Conservation (phyloP, 305 asterid genomes). For the Ilex paraguariensis region DNA sequence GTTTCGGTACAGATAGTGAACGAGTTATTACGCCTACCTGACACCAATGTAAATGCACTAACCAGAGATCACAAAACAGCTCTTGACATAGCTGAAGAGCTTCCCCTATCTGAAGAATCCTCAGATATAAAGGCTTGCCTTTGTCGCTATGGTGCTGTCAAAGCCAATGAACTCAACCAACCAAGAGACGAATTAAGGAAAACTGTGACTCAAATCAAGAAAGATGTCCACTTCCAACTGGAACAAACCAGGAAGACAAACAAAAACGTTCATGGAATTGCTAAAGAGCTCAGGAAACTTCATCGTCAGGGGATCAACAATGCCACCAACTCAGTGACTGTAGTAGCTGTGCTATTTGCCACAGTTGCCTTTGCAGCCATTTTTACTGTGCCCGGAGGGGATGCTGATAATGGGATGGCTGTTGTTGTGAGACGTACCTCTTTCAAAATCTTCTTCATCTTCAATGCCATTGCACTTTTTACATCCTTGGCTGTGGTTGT, state of each 20-base stretch:
- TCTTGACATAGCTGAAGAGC: constrained; percentile 78
- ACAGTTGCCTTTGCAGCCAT: constrained; percentile 89
- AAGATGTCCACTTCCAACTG: constrained; percentile 71
- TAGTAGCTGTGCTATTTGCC: constrained; percentile 84
- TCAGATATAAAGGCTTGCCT: constrained; percentile 63
- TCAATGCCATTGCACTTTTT: constrained; percentile 79
- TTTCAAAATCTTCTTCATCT: constrained; percentile 73
- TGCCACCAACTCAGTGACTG: constrained; percentile 83
- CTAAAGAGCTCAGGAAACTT: constrained; percentile 85
- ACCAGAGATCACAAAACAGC: constrained; percentile 83
- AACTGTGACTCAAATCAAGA: constrained; percentile 80
- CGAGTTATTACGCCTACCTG: constrained; percentile 61
- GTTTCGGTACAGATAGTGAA: constrained; percentile 49
- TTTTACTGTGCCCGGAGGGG: constrained; percentile 81
- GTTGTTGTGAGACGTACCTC: constrained; percentile 47
- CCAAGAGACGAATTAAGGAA: constrained; percentile 80
- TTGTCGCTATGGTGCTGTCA: constrained; percentile 58
- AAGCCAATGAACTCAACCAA: constrained; percentile 82
- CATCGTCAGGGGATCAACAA: constrained; percentile 87
- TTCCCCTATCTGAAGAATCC: constrained; percentile 75
- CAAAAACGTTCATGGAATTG: constrained; percentile 69
- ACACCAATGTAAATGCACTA: constrained; percentile 75
- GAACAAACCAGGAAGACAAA: constrained; percentile 83
- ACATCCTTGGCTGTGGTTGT: constrained; percentile 84
- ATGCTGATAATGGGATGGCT: constrained; percentile 50